Percentiles rank a stretch among this genome's conserved stretches.
Evolutionary conservation across 23 red algal genomes (phyloP).

Genomic region (Gracilaria gracilis): DNA sequence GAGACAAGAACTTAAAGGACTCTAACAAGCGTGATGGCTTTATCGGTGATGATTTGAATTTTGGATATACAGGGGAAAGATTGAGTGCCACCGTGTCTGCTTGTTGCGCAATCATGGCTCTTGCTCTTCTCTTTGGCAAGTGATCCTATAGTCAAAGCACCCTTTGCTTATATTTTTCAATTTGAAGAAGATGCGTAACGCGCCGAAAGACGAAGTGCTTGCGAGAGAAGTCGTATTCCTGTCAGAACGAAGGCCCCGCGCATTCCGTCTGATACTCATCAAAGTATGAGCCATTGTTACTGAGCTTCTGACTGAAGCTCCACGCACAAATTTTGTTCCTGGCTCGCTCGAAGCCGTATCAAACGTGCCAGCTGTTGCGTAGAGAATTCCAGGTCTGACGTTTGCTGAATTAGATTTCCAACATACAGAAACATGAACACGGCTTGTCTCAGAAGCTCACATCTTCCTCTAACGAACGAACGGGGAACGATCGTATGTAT

Average conservation of each 20-base stretch:
- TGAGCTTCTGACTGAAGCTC: neutral
- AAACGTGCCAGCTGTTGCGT: neutral
- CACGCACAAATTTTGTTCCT: neutral
- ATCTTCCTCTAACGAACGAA: neutral
- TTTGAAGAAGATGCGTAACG: neutral
- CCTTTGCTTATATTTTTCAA: neutral
- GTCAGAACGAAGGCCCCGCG: neutral
- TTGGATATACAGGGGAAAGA: slow-evolving; percentile 75
- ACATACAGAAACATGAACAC: neutral
- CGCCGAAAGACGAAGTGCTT: neutral
- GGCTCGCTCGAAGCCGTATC: neutral
- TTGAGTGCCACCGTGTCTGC: slow-evolving; percentile 89
- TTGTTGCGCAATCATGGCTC: slow-evolving; percentile 79
- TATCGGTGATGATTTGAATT: neutral
- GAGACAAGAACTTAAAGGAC: neutral
- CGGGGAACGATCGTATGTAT: neutral
- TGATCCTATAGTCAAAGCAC: neutral
- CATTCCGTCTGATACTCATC: neutral
- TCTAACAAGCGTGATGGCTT: neutral
- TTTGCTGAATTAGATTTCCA: neutral
- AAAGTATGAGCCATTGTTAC: neutral
- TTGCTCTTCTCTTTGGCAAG: slow-evolving; percentile 74
- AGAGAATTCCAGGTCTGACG: neutral
- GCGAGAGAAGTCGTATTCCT: too few species aligned
- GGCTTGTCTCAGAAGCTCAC: neutral